Evolutionary conservation across 1,139 yeast species (phyloP).

Genomic region (Blastobotrys capitulatus): DNA sequence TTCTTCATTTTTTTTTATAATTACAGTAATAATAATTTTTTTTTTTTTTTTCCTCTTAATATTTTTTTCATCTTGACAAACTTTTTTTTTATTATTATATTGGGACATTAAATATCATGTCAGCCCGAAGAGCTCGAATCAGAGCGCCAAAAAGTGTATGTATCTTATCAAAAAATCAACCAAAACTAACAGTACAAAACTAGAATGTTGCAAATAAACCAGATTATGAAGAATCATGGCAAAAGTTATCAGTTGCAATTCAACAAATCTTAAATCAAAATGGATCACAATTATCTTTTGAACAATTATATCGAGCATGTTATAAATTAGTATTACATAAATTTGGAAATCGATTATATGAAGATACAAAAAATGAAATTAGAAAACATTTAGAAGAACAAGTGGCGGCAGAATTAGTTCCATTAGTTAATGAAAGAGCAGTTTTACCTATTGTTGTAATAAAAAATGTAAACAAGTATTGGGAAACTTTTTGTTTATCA

Average conservation of each 20-base stretch:
- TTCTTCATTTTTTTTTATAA: background rate
- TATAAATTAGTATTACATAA: conserved; percentile 75
- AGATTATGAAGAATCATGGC: conserved; percentile 73
- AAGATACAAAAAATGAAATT: conserved; percentile 51
- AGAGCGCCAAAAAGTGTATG: conserved; percentile 22
- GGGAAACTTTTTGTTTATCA: conserved; percentile 72
- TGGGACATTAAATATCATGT: background rate
- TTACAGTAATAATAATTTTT: background rate
- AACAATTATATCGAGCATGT: conserved; percentile 75
- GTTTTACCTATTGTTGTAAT: conserved; percentile 33
- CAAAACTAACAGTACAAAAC: too few relatives aligned
- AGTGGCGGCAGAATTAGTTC: conserved; percentile 23
- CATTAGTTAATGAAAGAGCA: conserved; percentile 14
- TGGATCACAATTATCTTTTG: conserved; percentile 75
- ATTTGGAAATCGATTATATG: conserved; percentile 64
- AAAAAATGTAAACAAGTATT: conserved; percentile 34
- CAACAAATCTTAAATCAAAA: conserved; percentile 67
- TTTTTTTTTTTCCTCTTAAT: too few relatives aligned
- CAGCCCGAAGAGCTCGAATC: conserved; percentile 19
- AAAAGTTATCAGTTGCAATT: conserved; percentile 64
- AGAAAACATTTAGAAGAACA: conserved; percentile 43
- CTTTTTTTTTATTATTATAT: background rate
- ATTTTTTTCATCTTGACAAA: background rate
- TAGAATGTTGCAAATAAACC: conserved; percentile 26
- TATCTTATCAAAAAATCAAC: background rate